Evolutionary conservation across 2,329 filamentous ascomycete genomes (phyloP).

Genomic region (Triangularia setosa): DNA sequence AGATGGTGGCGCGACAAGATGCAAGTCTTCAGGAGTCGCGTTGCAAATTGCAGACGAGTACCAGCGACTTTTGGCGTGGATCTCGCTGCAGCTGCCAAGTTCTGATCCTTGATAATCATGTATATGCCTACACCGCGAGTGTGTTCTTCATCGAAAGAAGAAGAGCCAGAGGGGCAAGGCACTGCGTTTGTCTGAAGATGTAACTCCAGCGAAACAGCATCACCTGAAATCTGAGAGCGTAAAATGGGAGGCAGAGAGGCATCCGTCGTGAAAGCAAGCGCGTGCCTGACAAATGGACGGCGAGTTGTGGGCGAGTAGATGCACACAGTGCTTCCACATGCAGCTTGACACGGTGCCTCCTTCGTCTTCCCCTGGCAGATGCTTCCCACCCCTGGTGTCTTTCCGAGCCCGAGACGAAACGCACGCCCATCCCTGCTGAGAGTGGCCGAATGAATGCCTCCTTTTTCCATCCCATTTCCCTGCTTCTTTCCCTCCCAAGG

Average conservation of each 20-base stretch:
- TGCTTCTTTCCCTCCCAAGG: slow-evolving; percentile 15
- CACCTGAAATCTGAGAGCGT: not conserved
- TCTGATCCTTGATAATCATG: not conserved
- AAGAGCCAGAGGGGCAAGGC: not conserved
- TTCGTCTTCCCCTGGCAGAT: slow-evolving; percentile 22
- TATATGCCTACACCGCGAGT: no score
- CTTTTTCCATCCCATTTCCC: slow-evolving; percentile 26
- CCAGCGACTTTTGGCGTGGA: not conserved
- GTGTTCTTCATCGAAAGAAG: no score
- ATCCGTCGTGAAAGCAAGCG: not conserved
- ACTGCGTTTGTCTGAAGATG: slow-evolving; percentile 3
- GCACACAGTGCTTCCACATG: not conserved
- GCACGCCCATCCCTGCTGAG: slow-evolving; percentile 18
- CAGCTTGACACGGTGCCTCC: not conserved
- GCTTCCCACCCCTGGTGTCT: slow-evolving; percentile 17
- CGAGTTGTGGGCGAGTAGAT: not conserved
- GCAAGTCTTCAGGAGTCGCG: slow-evolving; percentile 15
- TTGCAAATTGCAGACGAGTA: not conserved
- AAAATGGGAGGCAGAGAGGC: not conserved
- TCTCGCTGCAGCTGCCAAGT: slow-evolving; percentile 19
- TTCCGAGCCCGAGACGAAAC: slow-evolving; percentile 23
- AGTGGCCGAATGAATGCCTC: slow-evolving; percentile 19
- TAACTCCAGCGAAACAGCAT: not conserved
- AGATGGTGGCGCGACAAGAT: slow-evolving; percentile 14
- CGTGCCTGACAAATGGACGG: not conserved